phyloP scores from a whole-genome alignment of 2,329 filamentous ascomycete genomes.

The Calonectria pseudoreteaudii region DNA sequence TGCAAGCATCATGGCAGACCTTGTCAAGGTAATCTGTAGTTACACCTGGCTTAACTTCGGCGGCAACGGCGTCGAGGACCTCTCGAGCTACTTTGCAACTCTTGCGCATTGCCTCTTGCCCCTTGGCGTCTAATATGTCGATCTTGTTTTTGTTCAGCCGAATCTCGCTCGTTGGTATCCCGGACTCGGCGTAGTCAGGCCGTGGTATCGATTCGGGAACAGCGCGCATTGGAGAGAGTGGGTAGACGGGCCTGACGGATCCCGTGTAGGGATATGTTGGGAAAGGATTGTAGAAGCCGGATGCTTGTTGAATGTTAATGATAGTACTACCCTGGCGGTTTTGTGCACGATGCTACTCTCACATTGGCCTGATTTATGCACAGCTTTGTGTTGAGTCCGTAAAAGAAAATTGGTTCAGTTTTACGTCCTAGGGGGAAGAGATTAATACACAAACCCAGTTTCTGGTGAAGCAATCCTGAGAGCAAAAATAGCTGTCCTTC shows the following conservation, averaged over 20 bases:
- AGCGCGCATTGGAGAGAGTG: constrained; percentile 78
- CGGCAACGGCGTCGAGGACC: constrained; percentile 90
- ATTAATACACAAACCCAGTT: constrained; percentile 81
- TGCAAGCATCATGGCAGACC: constrained; percentile 92
- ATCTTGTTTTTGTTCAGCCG: constrained; percentile 83
- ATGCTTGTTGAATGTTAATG: constrained; percentile 86
- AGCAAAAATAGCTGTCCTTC: constrained; percentile 95
- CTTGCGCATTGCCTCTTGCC: constrained; percentile 91
- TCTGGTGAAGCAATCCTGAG: constrained; percentile 98
- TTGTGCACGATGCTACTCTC: constrained; percentile 65
- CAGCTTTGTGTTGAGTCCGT: constrained; percentile 82
- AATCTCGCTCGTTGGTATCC: constrained; percentile 73
- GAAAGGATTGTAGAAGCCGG: constrained; percentile 91
- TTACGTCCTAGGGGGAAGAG: constrained; percentile 26
- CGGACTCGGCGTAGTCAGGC: constrained; percentile 90
- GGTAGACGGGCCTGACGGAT: constrained; percentile 85
- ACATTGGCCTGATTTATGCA: not conserved
- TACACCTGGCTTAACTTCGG: constrained; percentile 86
- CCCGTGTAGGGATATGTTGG: constrained; percentile 89
- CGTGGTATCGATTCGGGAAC: constrained; percentile 84
- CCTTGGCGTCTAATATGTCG: constrained; percentile 81
- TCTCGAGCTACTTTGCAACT: constrained; percentile 89
- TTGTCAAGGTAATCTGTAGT: constrained; percentile 97
- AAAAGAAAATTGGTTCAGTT: constrained; percentile 20
- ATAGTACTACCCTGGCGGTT: constrained; percentile 74